A percentile compares a stretch with the other conserved stretches of the same genome.
Evolutionary conservation across 2,329 filamentous ascomycete genomes (phyloP).

Genomic region (Diplodia corticola): DNA sequence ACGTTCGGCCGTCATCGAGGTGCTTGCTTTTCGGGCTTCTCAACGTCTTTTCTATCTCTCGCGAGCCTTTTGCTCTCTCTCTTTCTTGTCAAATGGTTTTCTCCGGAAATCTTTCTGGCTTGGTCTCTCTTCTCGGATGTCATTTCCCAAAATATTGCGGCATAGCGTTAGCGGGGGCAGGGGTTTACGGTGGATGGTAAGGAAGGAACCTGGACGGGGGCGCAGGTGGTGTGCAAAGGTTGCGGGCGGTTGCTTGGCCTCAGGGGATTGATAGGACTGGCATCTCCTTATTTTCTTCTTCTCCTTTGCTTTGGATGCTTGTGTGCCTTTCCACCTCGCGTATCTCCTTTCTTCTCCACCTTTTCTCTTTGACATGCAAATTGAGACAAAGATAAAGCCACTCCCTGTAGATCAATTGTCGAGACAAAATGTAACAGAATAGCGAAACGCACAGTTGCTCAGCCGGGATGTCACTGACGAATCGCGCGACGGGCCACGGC

Average conservation of each 20-base stretch:
- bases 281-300: conserved; percentile 11
- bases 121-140: conserved; percentile 24
- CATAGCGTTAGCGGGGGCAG: conserved; percentile 24
- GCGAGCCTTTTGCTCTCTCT: conserved; percentile 19
- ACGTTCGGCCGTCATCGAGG: conserved; percentile 18
- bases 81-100: conserved; percentile 23
- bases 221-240: conserved; percentile 20
- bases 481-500: neutral
- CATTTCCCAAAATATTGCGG: conserved; percentile 23
- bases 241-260: conserved; percentile 22
- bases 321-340: conserved; percentile 6
- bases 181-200: conserved; percentile 20
- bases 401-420: conserved; percentile 20
- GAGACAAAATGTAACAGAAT: conserved; percentile 22
- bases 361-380: conserved; percentile 19
- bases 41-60: conserved; percentile 17
- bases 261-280: conserved; percentile 18
- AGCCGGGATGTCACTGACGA: neutral
- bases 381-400: conserved; percentile 21
- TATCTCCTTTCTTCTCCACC: conserved; percentile 10
- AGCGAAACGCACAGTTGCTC: neutral
- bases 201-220: conserved; percentile 19
- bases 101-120: conserved; percentile 22
- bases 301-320: conserved; percentile 21
- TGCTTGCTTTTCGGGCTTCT: conserved; percentile 23